Evolutionary conservation across 306 rosid species (phyloP).

Genomic region (Chamaecrista fasciculata): DNA sequence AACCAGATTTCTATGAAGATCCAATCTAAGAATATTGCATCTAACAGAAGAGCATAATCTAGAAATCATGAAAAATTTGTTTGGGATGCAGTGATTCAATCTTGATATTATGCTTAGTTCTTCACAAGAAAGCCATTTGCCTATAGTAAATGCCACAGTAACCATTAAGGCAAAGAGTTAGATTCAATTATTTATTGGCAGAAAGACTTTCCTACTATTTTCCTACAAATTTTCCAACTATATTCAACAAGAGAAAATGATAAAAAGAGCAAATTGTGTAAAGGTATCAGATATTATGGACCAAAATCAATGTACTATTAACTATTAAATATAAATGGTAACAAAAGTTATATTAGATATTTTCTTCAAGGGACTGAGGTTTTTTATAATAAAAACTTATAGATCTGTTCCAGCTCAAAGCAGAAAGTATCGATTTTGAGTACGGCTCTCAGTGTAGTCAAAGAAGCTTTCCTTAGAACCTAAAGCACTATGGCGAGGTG

Average conservation of each 20-base stretch:
- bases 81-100: neutral
- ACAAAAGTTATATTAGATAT: neutral
- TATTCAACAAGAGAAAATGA: neutral
- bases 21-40: neutral
- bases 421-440: neutral
- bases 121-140: neutral
- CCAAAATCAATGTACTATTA: neutral
- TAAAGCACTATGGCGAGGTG: too few species aligned
- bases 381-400: neutral
- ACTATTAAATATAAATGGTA: neutral
- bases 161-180: neutral
- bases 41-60: slow-evolving; percentile 7
- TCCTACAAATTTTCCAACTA: neutral
- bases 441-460: too few species aligned
- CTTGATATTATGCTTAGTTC: neutral
- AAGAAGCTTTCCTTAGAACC: too few species aligned
- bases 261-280: neutral
- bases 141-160: neutral
- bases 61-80: neutral
- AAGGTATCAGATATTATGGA: neutral
- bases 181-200: neutral
- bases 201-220: neutral
- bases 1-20: neutral
- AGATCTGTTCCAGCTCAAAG: neutral
- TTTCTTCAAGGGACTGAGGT: neutral